These are phyloP conservation scores for Trametes coccinea DNA, from an alignment of 768 basidiomycete species.

Conservation along the genomic window DNA sequence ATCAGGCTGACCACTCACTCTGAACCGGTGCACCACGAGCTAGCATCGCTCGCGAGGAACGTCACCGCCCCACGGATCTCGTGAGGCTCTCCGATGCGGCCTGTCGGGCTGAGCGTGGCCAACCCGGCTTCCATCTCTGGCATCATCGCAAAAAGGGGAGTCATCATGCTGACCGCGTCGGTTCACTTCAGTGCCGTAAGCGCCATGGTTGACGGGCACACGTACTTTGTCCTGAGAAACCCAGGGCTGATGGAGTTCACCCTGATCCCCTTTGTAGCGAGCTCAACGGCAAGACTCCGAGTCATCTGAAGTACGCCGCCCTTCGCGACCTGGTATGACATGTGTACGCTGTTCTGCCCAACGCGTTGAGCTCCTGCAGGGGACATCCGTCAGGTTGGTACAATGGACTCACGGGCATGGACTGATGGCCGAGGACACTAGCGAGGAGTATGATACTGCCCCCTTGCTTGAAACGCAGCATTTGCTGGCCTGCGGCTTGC, in stretches of 20 bases:
- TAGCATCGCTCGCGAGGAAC: constrained; percentile 47
- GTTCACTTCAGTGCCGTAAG: neutral
- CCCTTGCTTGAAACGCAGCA: constrained; percentile 33
- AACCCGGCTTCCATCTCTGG: neutral
- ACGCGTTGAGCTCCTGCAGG: neutral
- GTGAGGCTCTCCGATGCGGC: constrained; percentile 63
- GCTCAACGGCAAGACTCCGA: constrained; percentile 78
- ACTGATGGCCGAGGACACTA: constrained; percentile 46
- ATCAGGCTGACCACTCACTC: constrained; percentile 40
- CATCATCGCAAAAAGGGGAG: neutral
- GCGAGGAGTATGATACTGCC: constrained; percentile 45
- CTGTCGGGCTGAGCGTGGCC: constrained; percentile 65
- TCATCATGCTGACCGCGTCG: neutral
- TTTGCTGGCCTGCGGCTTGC: constrained; percentile 38
- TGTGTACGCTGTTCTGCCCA: constrained; percentile 65
- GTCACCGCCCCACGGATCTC: constrained; percentile 68
- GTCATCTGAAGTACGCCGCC: constrained; percentile 77
- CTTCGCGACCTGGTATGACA: constrained; percentile 74
- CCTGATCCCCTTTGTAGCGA: constrained; percentile 60
- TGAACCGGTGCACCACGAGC: constrained; percentile 79
- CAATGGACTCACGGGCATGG: constrained; percentile 53
- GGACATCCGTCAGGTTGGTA: neutral
- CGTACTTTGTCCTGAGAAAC: constrained; percentile 66
- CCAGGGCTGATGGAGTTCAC: constrained; percentile 78
- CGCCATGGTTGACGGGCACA: neutral